These are phyloP conservation scores for Fragaria iinumae DNA, from an alignment of 306 rosid species.

Conservation along the genomic window DNA sequence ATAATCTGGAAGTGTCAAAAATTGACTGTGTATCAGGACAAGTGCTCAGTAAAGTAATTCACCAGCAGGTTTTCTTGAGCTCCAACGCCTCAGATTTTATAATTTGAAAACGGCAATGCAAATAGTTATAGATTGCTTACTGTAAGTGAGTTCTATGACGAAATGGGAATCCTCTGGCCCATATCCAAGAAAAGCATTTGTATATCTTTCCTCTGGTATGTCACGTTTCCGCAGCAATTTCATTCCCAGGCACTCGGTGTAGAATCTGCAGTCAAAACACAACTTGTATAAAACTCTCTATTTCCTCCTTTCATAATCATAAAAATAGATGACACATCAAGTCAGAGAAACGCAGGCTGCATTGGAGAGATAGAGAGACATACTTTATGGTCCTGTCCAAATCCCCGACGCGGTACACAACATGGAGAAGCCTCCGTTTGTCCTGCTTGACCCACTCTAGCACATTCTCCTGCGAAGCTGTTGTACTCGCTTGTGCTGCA, in stretches of 20 bases:
- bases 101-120: constrained; percentile 23
- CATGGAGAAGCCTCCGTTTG: constrained; percentile 73
- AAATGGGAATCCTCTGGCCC: constrained; percentile 92
- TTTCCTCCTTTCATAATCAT: background rate
- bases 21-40: constrained; percentile 4
- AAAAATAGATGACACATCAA: background rate
- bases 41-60: background rate
- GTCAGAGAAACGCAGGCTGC: background rate
- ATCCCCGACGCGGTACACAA: constrained; percentile 86
- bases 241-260: constrained; percentile 83
- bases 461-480: constrained; percentile 58
- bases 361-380: constrained; percentile 15
- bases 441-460: constrained; percentile 80
- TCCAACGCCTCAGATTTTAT: constrained; percentile 5
- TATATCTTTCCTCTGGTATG: constrained; percentile 79
- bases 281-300: constrained; percentile 3
- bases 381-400: constrained; percentile 88
- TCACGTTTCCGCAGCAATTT: constrained; percentile 78
- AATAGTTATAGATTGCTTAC: constrained; percentile 41
- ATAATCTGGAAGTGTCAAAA: constrained; percentile 58
- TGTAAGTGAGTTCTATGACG: constrained; percentile 79
- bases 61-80: constrained; percentile 3
- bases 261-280: constrained; percentile 64
- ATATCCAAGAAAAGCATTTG: constrained; percentile 83
- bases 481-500: constrained; percentile 48